Evolutionary conservation across 2,329 filamentous ascomycete species (phyloP), one percentile per base, ranked within the genome.

Genomic region (Knufia fluminis): DNA sequence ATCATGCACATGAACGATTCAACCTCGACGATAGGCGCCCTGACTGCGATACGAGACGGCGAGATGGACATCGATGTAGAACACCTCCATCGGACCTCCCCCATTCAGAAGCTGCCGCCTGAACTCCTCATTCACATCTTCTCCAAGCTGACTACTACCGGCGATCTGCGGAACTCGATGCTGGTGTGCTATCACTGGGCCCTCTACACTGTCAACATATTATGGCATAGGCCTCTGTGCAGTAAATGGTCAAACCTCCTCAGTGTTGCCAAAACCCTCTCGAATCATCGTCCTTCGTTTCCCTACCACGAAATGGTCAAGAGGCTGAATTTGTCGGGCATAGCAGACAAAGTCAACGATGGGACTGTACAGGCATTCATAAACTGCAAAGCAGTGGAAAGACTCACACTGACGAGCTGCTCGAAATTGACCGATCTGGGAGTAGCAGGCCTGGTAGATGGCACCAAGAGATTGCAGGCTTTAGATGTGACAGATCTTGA

Each of bases 121-220:
- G 92, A 98, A 73, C 85, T 98, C 54, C 81, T 97, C 64, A 96
- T 98, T 62, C 79, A 82, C 67, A 84, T 97, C 61, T 96, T 98
- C 68, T 76, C 86, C 31, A 92, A 89, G 66, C 78, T 98, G 51
- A 82, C 75, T 60, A 80, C 78, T 10, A 78, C 89, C 1, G 71
- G 74, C 39, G 91, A 98, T 62, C 77, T 96, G 59, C 78, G 88
- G 58, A 83, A 82, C 67, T 94, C 86, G 68, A 90, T 97, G 86
- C 74, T 92, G 56, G 90, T 95, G n/a, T 96, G 84, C 62, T 90
- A 89, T 67, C 80, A 84, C 54, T 98, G 92, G 92, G 86, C 92
- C 23, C 77, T 85, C 55, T 96, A 96, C 64, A 84, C 86, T 46
- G 92, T 97, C 58, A 91, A 92, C 55, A 77, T 95, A 57, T 76